phyloP scores from a whole-genome alignment of 306 rosid genomes.

The Dryas drummondii region DNA sequence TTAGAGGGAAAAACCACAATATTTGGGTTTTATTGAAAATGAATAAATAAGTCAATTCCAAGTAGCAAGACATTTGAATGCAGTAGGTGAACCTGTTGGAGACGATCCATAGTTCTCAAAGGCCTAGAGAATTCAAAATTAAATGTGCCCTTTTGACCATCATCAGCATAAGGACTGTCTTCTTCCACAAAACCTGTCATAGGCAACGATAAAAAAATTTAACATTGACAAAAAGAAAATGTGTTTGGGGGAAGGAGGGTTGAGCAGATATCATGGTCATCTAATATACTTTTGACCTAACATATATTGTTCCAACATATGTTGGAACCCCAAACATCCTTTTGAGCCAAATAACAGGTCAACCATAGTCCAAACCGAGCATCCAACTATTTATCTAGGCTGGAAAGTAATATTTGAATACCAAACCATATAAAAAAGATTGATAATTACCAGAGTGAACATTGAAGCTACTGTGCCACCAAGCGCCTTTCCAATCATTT shows the following conservation, averaged over 20 bases:
- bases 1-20: not conserved
- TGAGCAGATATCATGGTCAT: not conserved
- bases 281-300: too few relatives aligned
- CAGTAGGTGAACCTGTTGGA: slow-evolving; percentile 75
- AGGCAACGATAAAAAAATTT: not conserved
- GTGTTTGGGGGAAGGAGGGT: not conserved
- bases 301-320: too few relatives aligned
- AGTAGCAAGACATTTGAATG: slow-evolving; percentile 22
- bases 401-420: slow-evolving; percentile 19
- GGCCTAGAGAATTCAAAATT: slow-evolving; percentile 91
- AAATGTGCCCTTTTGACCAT: slow-evolving; percentile 75
- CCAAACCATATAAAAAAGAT: slow-evolving; percentile 15
- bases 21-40: not conserved
- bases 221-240: not conserved
- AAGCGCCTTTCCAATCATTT: slow-evolving; percentile 95
- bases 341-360: not conserved
- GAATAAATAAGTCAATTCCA: not conserved
- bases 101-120: slow-evolving; percentile 89
- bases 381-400: not conserved
- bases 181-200: slow-evolving; percentile 74
- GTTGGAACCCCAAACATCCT: not conserved
- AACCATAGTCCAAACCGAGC: too few relatives aligned
- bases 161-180: slow-evolving; percentile 77
- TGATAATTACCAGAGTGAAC: slow-evolving; percentile 68
- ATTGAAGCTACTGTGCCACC: slow-evolving; percentile 94